These are phyloP conservation scores for Aspergillus piperis DNA, from an alignment of 2,329 filamentous ascomycete species.

Conservation along the genomic window DNA sequence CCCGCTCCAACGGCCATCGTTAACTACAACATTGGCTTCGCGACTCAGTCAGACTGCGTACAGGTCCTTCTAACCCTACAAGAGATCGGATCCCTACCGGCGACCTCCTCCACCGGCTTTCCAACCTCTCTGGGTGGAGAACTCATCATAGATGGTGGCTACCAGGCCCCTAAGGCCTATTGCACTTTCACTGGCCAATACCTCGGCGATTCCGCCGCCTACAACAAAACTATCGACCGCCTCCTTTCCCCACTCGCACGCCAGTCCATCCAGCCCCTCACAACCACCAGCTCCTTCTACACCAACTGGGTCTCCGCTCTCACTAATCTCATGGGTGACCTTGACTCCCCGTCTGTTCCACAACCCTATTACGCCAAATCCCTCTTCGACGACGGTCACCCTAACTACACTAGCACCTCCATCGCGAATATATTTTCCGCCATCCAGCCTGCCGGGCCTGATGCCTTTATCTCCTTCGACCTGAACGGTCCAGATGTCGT, in stretches of 20 bases:
- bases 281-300: constrained; percentile 3
- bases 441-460: not conserved
- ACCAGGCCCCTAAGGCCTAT: not conserved
- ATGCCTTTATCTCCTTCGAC: not conserved
- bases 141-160: not conserved
- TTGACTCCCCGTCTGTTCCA: constrained; percentile 2
- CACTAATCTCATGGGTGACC: constrained; percentile 12
- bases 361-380: constrained; percentile 15
- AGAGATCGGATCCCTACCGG: not conserved
- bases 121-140: not conserved
- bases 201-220: not conserved
- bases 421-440: not conserved
- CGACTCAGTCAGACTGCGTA: constrained; percentile 5
- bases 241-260: not conserved
- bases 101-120: not conserved
- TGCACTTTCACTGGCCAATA: not conserved
- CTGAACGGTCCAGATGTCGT: not conserved
- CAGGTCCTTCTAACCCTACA: constrained; percentile 11
- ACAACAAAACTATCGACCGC: not conserved
- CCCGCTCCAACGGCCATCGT: constrained; percentile 2
- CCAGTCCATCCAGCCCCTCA: not conserved
- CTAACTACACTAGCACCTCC: not conserved
- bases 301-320: constrained; percentile 7
- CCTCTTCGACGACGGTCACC: constrained; percentile 3
- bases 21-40: constrained; percentile 12